A percentile compares a stretch with the other conserved stretches of the same genome.
Evolutionary conservation across 306 rosid species (phyloP).

Genomic region (Vigna trinervia): DNA sequence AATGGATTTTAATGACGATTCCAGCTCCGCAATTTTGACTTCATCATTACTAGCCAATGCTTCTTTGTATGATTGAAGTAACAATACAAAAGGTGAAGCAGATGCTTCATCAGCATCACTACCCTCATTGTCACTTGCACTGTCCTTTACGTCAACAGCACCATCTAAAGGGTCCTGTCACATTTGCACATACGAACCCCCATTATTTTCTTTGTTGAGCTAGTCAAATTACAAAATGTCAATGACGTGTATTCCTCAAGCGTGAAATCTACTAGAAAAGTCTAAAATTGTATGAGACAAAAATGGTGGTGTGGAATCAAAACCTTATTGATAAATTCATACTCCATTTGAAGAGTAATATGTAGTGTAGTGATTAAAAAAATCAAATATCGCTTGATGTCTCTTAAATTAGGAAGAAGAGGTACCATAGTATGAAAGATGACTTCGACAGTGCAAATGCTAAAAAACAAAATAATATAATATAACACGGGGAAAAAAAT

Average conservation of each 20-base stretch:
- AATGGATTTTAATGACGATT: conserved; percentile 66
- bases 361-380: neutral
- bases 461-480: neutral
- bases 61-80: conserved; percentile 75
- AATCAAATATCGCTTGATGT: conserved; percentile 21
- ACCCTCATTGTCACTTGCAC: conserved; percentile 53
- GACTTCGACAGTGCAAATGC: conserved; percentile 7
- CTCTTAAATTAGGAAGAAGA: conserved; percentile 2
- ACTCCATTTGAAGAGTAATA: conserved; percentile 12
- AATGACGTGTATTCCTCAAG: conserved; percentile 6
- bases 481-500: too few relatives aligned
- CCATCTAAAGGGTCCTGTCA: conserved; percentile 78
- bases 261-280: conserved; percentile 15
- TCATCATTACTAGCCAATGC: conserved; percentile 76
- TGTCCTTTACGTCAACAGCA: conserved; percentile 55
- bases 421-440: neutral
- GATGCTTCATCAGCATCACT: conserved; percentile 57
- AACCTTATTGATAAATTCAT: conserved; percentile 2
- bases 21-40: conserved; percentile 70
- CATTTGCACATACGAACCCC: conserved; percentile 47
- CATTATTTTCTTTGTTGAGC: conserved; percentile 3
- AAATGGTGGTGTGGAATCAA: conserved; percentile 20
- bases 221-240: conserved; percentile 27
- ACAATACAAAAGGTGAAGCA: conserved; percentile 56
- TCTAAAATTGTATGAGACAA: neutral